These are phyloP conservation scores for Trametopsis cervina DNA, from an alignment of 768 basidiomycete species.

Conservation along the genomic window DNA sequence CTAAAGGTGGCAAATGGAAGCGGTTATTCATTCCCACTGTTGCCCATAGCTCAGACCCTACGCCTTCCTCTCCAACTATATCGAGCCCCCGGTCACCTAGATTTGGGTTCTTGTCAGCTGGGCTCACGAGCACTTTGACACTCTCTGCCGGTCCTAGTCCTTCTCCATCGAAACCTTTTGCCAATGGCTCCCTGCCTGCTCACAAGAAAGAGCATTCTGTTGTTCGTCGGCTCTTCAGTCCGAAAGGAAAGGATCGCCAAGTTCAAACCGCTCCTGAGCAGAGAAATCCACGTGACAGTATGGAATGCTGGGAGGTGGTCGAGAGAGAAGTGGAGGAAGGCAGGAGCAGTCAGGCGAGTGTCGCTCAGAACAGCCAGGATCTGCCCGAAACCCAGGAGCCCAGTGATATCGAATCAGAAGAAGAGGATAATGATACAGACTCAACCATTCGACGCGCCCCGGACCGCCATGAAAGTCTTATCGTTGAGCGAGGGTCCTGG, in stretches of 20 bases:
- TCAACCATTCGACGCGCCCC: no score
- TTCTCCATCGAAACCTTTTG: constrained; percentile 4
- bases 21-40: constrained; percentile 7
- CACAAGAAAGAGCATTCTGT: constrained; percentile 33
- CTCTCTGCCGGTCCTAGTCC: constrained; percentile 1
- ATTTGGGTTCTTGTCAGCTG: neutral
- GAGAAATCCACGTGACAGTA: constrained; percentile 1
- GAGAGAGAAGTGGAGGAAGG: neutral
- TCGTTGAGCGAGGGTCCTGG: neutral
- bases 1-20: constrained; percentile 7
- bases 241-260: constrained; percentile 22
- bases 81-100: constrained; percentile 2
- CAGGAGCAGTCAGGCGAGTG: no score
- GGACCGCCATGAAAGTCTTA: neutral
- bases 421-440: no score
- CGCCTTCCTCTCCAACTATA: constrained; percentile 2
- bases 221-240: constrained; percentile 17
- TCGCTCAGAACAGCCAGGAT: no score
- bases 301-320: constrained; percentile 13
- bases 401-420: no score
- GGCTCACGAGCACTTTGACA: constrained; percentile 8
- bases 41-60: neutral
- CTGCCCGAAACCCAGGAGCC: no score
- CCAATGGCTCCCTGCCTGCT: constrained; percentile 26
- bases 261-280: neutral